Evolutionary conservation across 108 stramenopile species (phyloP), one percentile per base, ranked within the genome.

Genomic region (Schizochytrium sp.): DNA sequence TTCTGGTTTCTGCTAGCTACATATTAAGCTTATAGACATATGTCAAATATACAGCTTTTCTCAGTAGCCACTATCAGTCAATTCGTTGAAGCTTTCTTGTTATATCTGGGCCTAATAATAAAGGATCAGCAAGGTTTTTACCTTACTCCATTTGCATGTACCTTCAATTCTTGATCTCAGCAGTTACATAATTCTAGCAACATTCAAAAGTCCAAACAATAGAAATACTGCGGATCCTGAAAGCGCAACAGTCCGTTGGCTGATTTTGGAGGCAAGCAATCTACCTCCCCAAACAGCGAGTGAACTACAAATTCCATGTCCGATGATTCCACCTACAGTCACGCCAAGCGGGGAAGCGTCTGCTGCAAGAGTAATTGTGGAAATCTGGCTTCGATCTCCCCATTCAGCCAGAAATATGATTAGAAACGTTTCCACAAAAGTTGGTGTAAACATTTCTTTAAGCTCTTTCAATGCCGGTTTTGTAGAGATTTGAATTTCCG

Each of bases 321-420:
- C 99, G 28, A 98, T 56, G 53, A 97, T 94, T 57, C 98, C 98
- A 41, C 99, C 99, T 44, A 97, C 90, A 10, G 96, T 96, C 15
- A 99, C 98, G 49, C 99, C 99, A 53, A 95, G 92, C 8, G 97
- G 96, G 90, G 99, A 97, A 92, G 98, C 97, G 87, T 96, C 95
- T 4, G 98, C 94, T 40, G 97, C 97, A 87, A 99, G 91, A 41
- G 99, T 98, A 91, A 99, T 98, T 12, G 99, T 99, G 17, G 99
- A 98, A 90, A 99, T 99, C 89, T 99, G 99, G n/a, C 96, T 97
- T 61, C 99, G 96, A 93, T 99, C 99, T 38, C 99, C 99, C 99
- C 99, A 99, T 94, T 99, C 99, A 3, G 99, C 99, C 90, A 99
- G 90, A 89, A 99, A 99, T 4, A 98, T 98, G 83, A 99, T 88